These are phyloP conservation scores for Alnus glutinosa DNA, from an alignment of 306 rosid genomes.

Conservation along the genomic window DNA sequence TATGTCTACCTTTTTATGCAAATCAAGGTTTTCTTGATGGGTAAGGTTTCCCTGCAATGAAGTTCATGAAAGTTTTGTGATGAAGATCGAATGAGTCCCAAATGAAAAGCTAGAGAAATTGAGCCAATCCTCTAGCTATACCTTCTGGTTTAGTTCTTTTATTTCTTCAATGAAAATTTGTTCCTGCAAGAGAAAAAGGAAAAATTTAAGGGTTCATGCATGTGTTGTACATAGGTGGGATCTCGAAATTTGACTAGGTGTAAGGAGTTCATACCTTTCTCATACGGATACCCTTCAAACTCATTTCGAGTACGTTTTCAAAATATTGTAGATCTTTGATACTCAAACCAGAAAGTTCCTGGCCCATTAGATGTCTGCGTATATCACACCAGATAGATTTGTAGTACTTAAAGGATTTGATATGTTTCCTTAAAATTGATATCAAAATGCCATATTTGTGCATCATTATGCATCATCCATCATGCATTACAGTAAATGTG, in stretches of 20 bases:
- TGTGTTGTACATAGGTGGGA: slow-evolving; percentile 7
- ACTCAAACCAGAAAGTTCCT: slow-evolving; percentile 67
- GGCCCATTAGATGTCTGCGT: slow-evolving; percentile 80
- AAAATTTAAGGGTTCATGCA: slow-evolving; percentile 10
- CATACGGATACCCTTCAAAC: slow-evolving; percentile 65
- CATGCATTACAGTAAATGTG: background rate
- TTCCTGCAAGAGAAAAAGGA: slow-evolving; percentile 49
- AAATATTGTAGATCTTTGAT: slow-evolving; percentile 60
- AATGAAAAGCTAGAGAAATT: slow-evolving; percentile 11
- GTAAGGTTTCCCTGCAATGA: slow-evolving; percentile 51
- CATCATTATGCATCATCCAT: background rate
- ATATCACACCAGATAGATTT: background rate
- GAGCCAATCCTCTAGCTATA: slow-evolving; percentile 16
- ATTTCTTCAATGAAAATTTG: slow-evolving; percentile 51
- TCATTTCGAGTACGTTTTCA: slow-evolving; percentile 67
- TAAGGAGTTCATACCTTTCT: slow-evolving; percentile 53
- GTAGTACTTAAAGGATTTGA: slow-evolving; percentile 3
- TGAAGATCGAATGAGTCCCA: slow-evolving; percentile 8
- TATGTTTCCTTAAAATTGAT: background rate
- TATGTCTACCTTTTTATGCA: slow-evolving; percentile 45
- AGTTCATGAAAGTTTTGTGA: slow-evolving; percentile 23
- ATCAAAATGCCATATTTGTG: no score
- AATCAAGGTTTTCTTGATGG: slow-evolving; percentile 58
- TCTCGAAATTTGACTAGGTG: background rate
- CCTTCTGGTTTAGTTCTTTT: slow-evolving; percentile 50